phyloP scores from a whole-genome alignment of 1,284 basidiomycete species.

The Schizopora paradoxa region DNA sequence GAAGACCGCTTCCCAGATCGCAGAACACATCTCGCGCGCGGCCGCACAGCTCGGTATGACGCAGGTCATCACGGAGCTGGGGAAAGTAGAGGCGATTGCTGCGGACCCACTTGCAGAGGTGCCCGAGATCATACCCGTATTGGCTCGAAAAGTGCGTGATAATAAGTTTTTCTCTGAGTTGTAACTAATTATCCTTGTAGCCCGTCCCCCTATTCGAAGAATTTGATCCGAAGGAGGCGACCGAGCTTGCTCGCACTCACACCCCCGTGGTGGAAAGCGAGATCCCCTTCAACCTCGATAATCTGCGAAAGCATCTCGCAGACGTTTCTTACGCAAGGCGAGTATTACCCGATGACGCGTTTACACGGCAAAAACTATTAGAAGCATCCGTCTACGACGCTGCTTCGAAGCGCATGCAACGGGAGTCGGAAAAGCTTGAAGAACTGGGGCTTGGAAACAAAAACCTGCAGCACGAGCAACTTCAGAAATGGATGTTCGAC shows the following conservation, averaged over 20 bases:
- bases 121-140: constrained; percentile 15
- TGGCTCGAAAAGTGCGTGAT: constrained; percentile 12
- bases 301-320: constrained; percentile 61
- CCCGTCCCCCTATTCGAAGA: not conserved
- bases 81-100: constrained; percentile 44
- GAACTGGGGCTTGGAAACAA: constrained; percentile 49
- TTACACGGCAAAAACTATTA: constrained; percentile 76
- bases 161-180: not conserved
- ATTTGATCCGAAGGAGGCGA: constrained; percentile 18
- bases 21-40: constrained; percentile 50
- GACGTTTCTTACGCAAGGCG: constrained; percentile 58
- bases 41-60: constrained; percentile 52
- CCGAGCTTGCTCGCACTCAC: constrained; percentile 12
- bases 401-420: constrained; percentile 67
- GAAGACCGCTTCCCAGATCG: constrained; percentile 50
- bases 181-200: not conserved
- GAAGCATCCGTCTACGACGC: constrained; percentile 85
- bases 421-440: constrained; percentile 58
- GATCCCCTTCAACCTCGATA: constrained; percentile 69
- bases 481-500: constrained; percentile 83
- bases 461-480: constrained; percentile 45
- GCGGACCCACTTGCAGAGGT: constrained; percentile 45
- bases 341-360: constrained; percentile 58
- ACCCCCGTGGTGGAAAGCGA: constrained; percentile 30
- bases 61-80: constrained; percentile 50